A percentile compares a stretch with the other conserved stretches of the same genome.
Conservation (phyloP, 495 filamentous ascomycete species). For the Cetradonia linearis region DNA sequence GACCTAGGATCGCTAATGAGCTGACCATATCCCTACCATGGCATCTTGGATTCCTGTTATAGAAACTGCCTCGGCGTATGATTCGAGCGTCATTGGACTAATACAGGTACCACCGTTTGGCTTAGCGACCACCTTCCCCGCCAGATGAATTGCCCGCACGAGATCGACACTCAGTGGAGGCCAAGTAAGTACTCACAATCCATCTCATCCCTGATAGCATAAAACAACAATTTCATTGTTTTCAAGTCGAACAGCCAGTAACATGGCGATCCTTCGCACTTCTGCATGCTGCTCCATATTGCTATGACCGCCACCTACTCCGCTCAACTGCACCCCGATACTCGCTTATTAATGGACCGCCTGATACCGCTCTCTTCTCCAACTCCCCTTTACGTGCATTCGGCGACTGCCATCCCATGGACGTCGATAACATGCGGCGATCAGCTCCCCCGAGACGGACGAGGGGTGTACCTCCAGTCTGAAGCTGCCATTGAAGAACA, state of each 20-base stretch:
- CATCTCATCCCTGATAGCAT: background rate
- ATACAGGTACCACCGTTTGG: background rate
- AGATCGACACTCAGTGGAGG: conserved; percentile 3
- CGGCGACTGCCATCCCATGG: background rate
- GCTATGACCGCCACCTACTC: background rate
- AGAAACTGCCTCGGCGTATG: background rate
- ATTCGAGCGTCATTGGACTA: background rate
- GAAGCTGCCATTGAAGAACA: background rate
- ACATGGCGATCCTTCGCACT: background rate
- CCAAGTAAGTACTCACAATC: background rate
- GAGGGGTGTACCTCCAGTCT: background rate
- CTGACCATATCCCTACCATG: background rate
- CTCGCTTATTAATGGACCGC: background rate
- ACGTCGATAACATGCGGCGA: background rate
- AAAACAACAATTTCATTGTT: background rate
- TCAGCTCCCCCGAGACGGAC: background rate
- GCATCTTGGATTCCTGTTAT: background rate
- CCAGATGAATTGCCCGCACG: conserved; percentile 4
- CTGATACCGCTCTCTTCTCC: background rate
- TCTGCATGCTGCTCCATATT: background rate
- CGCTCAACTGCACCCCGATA: background rate
- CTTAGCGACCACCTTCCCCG: background rate
- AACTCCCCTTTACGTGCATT: conserved; percentile 7
- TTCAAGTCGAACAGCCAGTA: background rate
- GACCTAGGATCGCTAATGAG: background rate